Conservation (phyloP, 192 early-diverging fungal genomes). For the Dispira simplex region DNA sequence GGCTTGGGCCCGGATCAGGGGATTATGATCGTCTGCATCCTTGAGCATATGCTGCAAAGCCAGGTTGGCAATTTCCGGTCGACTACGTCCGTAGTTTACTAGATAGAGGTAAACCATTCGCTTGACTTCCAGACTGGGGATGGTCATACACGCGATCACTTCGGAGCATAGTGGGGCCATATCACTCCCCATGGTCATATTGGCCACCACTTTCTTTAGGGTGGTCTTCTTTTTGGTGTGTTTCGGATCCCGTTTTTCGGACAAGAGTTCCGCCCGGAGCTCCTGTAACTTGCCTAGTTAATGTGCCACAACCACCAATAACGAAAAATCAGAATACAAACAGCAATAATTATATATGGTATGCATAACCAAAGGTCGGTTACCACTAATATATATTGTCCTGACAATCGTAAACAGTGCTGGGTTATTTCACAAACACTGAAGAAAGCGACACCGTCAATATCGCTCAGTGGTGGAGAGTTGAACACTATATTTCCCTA, state of each 20-base stretch:
- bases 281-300: constrained; percentile 76
- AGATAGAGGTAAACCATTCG: constrained; percentile 93
- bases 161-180: constrained; percentile 89
- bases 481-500: no score
- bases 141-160: constrained; percentile 81
- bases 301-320: neutral
- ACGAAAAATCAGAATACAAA: no score
- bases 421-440: no score
- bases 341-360: no score
- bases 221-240: constrained; percentile 68
- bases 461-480: no score
- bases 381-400: no score
- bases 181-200: constrained; percentile 99
- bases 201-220: constrained; percentile 92
- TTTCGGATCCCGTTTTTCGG: constrained; percentile 72
- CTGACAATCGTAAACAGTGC: no score
- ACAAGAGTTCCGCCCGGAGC: constrained; percentile 68
- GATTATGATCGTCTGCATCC: constrained; percentile 88
- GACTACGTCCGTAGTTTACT: constrained; percentile 88
- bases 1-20: constrained; percentile 85
- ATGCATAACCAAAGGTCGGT: no score
- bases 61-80: constrained; percentile 85
- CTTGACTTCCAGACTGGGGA: constrained; percentile 72
- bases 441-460: no score
- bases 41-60: constrained; percentile 80